phyloP scores from a whole-genome alignment of 1,284 basidiomycete genomes.

The Schizophyllum amplum region DNA sequence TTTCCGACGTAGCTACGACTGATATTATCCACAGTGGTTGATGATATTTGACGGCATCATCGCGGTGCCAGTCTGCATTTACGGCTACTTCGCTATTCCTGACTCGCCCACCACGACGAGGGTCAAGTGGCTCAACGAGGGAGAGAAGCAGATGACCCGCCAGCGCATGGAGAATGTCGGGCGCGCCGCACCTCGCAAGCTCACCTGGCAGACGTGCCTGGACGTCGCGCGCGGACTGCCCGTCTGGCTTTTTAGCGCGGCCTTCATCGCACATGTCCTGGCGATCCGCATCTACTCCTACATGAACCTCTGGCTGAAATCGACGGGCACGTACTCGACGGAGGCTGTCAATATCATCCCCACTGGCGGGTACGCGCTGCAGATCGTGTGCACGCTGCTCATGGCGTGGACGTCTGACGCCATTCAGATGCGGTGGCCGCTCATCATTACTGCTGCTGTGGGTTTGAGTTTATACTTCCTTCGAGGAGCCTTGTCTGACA shows the following conservation, averaged over 20 bases:
- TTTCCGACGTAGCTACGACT: neutral
- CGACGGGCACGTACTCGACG: constrained; percentile 2
- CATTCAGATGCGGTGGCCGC: constrained; percentile 53
- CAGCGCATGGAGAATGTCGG: neutral
- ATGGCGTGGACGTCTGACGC: constrained; percentile 37
- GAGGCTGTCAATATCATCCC: constrained; percentile 7
- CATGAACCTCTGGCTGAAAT: constrained; percentile 11
- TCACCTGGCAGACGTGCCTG: constrained; percentile 3
- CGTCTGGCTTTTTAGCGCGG: neutral
- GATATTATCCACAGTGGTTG: constrained; percentile 4
- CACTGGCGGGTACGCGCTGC: constrained; percentile 9
- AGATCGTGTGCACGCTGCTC: constrained; percentile 5
- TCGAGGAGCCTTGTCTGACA: too few relatives aligned
- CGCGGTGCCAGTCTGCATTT: constrained; percentile 6
- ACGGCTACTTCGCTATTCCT: constrained; percentile 8
- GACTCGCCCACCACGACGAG: constrained; percentile 4
- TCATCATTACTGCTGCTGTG: neutral
- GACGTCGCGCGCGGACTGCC: neutral
- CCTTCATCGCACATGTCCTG: constrained; percentile 2
- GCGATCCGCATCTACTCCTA: constrained; percentile 2
- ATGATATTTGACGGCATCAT: constrained; percentile 10
- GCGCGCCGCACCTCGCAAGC: neutral
- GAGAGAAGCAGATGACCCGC: neutral
- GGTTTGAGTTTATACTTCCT: too few relatives aligned
- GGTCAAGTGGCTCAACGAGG: neutral